Percentiles rank a stretch among this genome's conserved stretches.
Evolutionary conservation across 441 rosid genomes (phyloP).

Genomic region (Breynia disticha): DNA sequence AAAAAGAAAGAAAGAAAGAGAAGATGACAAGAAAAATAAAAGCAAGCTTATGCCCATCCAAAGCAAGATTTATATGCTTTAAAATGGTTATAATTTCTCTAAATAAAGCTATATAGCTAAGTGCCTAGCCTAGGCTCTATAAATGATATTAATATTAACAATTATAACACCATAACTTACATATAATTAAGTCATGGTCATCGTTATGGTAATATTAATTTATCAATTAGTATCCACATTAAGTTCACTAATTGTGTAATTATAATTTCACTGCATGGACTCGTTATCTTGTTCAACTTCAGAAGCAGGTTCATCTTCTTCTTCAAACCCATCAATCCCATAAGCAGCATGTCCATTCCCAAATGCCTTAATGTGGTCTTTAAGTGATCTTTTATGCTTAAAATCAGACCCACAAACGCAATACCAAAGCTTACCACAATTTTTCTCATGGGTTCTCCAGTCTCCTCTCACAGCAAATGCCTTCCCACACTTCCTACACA

Average conservation of each 20-base stretch:
- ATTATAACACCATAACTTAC: constrained; percentile 5
- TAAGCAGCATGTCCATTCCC: constrained; percentile 85
- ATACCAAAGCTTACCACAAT: constrained; percentile 94
- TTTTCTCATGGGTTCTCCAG: constrained; percentile 92
- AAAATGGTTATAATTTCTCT: constrained; percentile 20
- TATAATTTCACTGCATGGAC: constrained; percentile 26
- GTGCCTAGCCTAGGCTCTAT: constrained; percentile 9
- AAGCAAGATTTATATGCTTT: constrained; percentile 20
- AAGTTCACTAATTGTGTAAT: neutral
- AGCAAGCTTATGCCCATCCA: constrained; percentile 12
- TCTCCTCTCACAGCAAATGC: constrained; percentile 82
- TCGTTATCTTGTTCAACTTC: constrained; percentile 87
- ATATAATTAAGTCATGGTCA: constrained; percentile 13
- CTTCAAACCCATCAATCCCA: constrained; percentile 68
- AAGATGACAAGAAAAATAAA: neutral
- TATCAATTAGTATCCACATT: neutral
- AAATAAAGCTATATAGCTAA: too few species aligned
- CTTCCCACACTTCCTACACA: constrained; percentile 84
- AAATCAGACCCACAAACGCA: constrained; percentile 95
- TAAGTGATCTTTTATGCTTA: constrained; percentile 91
- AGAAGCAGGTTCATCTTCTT: constrained; percentile 86
- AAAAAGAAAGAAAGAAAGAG: constrained; percentile 6
- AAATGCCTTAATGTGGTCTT: constrained; percentile 88
- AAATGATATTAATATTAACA: too few species aligned
- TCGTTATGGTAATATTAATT: neutral